Evolutionary conservation across 2,329 filamentous ascomycete genomes (phyloP).

Genomic region (Epichloe brachyelytri): DNA sequence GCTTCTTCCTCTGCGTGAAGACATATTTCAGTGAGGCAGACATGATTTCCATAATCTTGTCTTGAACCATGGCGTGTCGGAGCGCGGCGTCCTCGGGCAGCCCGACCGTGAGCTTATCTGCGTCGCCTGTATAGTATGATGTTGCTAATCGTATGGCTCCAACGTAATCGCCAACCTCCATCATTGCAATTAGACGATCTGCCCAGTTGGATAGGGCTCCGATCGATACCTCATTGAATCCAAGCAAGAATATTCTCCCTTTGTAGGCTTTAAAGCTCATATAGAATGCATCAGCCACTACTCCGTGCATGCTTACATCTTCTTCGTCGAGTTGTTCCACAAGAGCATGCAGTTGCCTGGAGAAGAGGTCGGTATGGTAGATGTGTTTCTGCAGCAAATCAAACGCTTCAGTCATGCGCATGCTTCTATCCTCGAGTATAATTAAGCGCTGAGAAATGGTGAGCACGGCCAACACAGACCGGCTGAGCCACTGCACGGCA

Average conservation of each 20-base stretch:
- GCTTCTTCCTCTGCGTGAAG: conserved; percentile 52
- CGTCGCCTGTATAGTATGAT: conserved; percentile 78
- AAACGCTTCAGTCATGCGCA: conserved; percentile 89
- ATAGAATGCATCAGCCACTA: conserved; percentile 92
- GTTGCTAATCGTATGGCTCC: conserved; percentile 82
- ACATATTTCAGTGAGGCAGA: conserved; percentile 81
- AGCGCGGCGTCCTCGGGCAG: conserved; percentile 69
- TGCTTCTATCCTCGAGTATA: conserved; percentile 76
- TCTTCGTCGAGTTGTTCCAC: conserved; percentile 84
- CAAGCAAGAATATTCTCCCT: conserved; percentile 78
- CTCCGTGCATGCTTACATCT: conserved; percentile 81
- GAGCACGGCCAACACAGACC: conserved; percentile 79
- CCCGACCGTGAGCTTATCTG: conserved; percentile 90
- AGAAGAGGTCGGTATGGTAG: conserved; percentile 84
- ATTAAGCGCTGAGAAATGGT: conserved; percentile 91
- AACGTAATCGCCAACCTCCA: conserved; percentile 95
- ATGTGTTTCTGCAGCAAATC: conserved; percentile 87
- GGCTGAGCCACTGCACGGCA: conserved; percentile 90
- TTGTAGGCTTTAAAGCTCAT: conserved; percentile 98
- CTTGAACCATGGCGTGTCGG: conserved; percentile 70
- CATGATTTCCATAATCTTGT: conserved; percentile 89
- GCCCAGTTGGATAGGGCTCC: conserved; percentile 95
- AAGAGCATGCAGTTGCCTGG: conserved; percentile 66
- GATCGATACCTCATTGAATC: conserved; percentile 87
- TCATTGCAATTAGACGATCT: conserved; percentile 79